Conservation (phyloP, 768 basidiomycete genomes). For the Kockovaella imperatae region DNA sequence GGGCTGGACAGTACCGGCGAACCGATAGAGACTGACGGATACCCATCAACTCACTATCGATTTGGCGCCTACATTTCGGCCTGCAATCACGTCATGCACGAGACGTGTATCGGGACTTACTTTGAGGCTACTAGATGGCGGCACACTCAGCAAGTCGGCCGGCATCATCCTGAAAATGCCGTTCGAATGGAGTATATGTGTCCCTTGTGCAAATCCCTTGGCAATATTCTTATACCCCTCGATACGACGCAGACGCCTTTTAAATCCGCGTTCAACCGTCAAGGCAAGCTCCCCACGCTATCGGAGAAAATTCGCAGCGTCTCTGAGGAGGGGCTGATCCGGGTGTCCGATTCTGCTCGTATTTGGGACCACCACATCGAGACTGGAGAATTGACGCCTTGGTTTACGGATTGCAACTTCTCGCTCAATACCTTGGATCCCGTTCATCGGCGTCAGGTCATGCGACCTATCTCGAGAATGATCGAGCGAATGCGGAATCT, state of each 20-base stretch:
- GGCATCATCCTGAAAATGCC: conserved; percentile 93
- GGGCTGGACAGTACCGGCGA: conserved; percentile 23
- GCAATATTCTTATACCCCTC: conserved; percentile 87
- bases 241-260: conserved; percentile 36
- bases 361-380: conserved; percentile 44
- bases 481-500: conserved; percentile 76
- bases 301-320: conserved; percentile 84
- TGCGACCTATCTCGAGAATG: conserved; percentile 65
- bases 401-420: conserved; percentile 39
- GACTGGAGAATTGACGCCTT: conserved; percentile 42
- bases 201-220: conserved; percentile 91
- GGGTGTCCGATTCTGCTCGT: conserved; percentile 36
- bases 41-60: conserved; percentile 53
- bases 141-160: conserved; percentile 75
- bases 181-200: conserved; percentile 90
- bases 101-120: conserved; percentile 87
- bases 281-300: conserved; percentile 51
- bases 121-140: conserved; percentile 76
- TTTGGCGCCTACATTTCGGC: conserved; percentile 82
- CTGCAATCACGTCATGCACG: conserved; percentile 95
- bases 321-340: conserved; percentile 80
- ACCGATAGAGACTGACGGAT: conserved; percentile 32
- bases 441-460: conserved; percentile 23
- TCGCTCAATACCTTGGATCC: conserved; percentile 17
- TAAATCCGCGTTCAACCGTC: conserved; percentile 38